These are phyloP conservation scores for Cicer judaicum DNA, from an alignment of 306 rosid species.

Conservation along the genomic window DNA sequence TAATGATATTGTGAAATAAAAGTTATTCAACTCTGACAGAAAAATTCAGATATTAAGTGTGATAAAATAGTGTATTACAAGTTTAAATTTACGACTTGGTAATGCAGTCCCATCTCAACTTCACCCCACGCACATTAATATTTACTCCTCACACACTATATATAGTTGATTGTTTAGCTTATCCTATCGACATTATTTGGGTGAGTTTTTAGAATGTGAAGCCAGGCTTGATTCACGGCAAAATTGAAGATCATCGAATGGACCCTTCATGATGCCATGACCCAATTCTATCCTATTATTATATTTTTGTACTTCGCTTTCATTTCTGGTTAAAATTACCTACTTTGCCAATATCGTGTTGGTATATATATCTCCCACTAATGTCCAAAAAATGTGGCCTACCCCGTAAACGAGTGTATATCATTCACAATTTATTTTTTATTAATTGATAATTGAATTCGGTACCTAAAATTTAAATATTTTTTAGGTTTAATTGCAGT, in stretches of 20 bases:
- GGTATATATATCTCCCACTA: constrained; percentile 9
- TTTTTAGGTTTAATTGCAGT: no score
- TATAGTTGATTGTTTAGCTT: background rate
- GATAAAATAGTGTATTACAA: no score
- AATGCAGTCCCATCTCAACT: no score
- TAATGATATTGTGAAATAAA: no score
- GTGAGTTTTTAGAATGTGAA: constrained; percentile 26
- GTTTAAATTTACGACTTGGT: no score
- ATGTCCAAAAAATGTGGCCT: constrained; percentile 11
- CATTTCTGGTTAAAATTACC: constrained; percentile 9
- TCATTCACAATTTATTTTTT: background rate
- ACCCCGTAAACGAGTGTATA: background rate
- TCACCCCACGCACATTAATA: background rate
- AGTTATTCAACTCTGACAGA: no score
- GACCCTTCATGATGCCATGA: constrained; percentile 37
- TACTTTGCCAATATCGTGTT: constrained; percentile 21
- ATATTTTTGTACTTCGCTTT: constrained; percentile 1
- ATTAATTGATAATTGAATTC: no score
- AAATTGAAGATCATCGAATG: constrained; percentile 37
- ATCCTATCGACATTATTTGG: constrained; percentile 5
- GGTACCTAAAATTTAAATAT: no score
- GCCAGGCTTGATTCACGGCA: constrained; percentile 42
- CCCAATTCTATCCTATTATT: constrained; percentile 23
- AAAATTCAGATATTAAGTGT: no score
- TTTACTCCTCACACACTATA: background rate